These are phyloP conservation scores for Phialophora chinensis DNA, from an alignment of 2,329 filamentous ascomycete species.

Conservation along the genomic window DNA sequence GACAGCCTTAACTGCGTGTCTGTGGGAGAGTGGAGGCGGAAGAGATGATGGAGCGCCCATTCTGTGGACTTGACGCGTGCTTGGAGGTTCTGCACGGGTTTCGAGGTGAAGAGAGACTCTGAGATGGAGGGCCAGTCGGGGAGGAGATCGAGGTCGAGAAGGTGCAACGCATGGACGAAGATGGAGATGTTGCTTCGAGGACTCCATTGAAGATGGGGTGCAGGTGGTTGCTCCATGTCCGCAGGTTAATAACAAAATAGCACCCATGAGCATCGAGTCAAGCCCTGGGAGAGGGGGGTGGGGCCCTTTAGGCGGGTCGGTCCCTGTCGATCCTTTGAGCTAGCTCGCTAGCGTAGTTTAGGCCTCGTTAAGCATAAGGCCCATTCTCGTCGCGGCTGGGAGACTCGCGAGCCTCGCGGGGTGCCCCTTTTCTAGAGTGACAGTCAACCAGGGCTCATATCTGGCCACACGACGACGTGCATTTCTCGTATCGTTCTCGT, in stretches of 20 bases:
- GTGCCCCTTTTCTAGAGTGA: too few relatives aligned
- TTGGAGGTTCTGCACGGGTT: constrained; percentile 70
- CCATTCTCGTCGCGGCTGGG: too few relatives aligned
- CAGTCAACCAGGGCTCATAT: too few relatives aligned
- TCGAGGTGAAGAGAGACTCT: constrained; percentile 64
- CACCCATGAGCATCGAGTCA: not conserved
- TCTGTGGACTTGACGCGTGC: constrained; percentile 82
- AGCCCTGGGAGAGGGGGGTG: too few relatives aligned
- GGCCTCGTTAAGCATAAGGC: too few relatives aligned
- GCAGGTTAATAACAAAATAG: not conserved
- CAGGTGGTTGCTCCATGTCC: not conserved
- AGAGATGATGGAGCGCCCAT: constrained; percentile 89
- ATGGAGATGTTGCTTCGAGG: constrained; percentile 63
- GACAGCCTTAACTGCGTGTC: constrained; percentile 82
- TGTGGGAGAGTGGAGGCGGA: constrained; percentile 79
- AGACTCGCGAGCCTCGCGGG: too few relatives aligned
- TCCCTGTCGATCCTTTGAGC: not conserved
- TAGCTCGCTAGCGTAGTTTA: too few relatives aligned
- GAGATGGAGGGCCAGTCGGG: constrained; percentile 82
- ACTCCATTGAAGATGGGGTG: constrained; percentile 41
- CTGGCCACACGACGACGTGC: too few relatives aligned
- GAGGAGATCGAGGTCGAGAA: constrained; percentile 77
- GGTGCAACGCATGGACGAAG: constrained; percentile 81
- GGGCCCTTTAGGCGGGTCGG: not conserved
- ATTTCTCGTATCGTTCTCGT: too few relatives aligned